Conservation (phyloP, 1,284 basidiomycete species). For the Ceratobasidium sp. region DNA sequence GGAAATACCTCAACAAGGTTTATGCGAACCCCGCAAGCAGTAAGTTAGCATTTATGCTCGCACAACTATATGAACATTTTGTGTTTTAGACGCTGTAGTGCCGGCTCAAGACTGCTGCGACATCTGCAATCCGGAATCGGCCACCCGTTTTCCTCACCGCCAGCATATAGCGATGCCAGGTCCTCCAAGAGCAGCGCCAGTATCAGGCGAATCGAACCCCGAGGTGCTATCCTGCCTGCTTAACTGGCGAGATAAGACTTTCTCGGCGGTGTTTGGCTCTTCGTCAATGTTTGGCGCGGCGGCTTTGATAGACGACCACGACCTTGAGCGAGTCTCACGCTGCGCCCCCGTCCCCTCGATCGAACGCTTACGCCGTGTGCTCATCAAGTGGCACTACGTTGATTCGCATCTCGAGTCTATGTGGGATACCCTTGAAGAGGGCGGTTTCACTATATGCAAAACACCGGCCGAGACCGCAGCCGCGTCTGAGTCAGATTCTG, state of each 20-base stretch:
- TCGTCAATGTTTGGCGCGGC: conserved; percentile 26
- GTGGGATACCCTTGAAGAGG: conserved; percentile 8
- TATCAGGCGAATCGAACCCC: conserved; percentile 6
- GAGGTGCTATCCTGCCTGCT: conserved; percentile 9
- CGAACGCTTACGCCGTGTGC: neutral
- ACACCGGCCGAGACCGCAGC: neutral
- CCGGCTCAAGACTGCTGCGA: conserved; percentile 1
- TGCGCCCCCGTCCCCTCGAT: conserved; percentile 18
- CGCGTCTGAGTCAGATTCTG: neutral
- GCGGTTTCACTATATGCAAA: neutral
- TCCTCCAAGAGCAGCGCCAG: neutral
- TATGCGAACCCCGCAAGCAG: no score
- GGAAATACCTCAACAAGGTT: no score
- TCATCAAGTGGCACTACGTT: neutral
- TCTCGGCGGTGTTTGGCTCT: neutral
- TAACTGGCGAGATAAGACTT: conserved; percentile 4
- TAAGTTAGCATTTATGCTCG: no score
- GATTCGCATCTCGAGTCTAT: conserved; percentile 1
- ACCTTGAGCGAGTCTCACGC: conserved; percentile 19
- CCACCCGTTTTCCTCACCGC: neutral
- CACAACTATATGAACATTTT: no score
- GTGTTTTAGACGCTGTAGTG: no score
- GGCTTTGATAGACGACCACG: conserved; percentile 14
- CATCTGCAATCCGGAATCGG: neutral
- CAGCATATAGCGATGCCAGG: neutral